A percentile compares a stretch with the other conserved stretches of the same genome.
Conservation (phyloP, 768 basidiomycete species). For the Agaricus bisporus region DNA sequence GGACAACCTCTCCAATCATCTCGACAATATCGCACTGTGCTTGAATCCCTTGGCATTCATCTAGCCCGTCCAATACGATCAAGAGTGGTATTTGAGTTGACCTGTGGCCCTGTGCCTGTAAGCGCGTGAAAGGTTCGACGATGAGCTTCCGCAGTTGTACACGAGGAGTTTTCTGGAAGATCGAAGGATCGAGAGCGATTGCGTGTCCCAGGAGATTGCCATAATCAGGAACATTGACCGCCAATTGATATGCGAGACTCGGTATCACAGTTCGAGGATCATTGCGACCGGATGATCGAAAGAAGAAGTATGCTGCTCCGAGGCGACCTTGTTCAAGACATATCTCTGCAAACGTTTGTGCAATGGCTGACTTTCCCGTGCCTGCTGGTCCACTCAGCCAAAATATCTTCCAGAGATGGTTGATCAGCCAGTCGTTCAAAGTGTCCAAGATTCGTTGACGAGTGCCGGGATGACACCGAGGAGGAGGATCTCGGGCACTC, state of each 20-base stretch:
- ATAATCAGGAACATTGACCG: background rate
- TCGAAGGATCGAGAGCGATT: background rate
- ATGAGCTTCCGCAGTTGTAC: conserved; percentile 6
- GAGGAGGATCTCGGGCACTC: background rate
- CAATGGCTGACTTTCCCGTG: conserved; percentile 9
- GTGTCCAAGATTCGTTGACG: background rate
- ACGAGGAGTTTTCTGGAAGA: conserved; percentile 1
- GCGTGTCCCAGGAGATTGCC: background rate
- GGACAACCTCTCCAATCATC: background rate
- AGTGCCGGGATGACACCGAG: background rate
- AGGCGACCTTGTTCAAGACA: background rate
- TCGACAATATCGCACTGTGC: background rate
- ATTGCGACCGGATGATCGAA: background rate
- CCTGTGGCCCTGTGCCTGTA: background rate
- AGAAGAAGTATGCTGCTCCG: conserved; percentile 9
- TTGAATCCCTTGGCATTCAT: background rate
- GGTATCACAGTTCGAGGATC: background rate
- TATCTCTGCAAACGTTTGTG: conserved; percentile 4
- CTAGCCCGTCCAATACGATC: background rate
- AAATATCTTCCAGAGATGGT: background rate
- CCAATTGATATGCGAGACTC: conserved; percentile 7
- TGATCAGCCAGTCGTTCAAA: background rate
- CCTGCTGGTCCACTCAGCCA: conserved; percentile 9
- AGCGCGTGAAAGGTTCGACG: background rate
- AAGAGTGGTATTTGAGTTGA: background rate